Evolutionary conservation across 805 yeast species (phyloP).

Genomic region (Candida odintsovae): DNA sequence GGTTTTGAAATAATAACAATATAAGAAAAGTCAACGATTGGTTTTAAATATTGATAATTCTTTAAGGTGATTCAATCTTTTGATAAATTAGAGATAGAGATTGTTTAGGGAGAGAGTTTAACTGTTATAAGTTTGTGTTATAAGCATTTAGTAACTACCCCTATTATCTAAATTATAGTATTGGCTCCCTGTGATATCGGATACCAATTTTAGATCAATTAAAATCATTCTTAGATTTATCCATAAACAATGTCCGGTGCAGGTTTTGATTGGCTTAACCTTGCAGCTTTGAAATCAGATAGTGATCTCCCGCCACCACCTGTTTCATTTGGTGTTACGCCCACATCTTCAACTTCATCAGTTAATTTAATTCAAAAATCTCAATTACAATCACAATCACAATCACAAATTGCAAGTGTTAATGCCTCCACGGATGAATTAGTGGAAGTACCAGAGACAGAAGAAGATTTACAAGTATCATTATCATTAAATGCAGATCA

Average conservation of each 20-base stretch:
- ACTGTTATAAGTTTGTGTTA: too few species aligned
- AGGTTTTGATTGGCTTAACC: slow-evolving; percentile 51
- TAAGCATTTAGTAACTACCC: too few species aligned
- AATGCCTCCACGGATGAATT: not conserved
- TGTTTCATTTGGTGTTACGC: slow-evolving; percentile 42
- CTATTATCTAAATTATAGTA: too few species aligned
- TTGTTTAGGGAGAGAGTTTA: too few species aligned
- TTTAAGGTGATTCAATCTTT: too few species aligned
- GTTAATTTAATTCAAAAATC: slow-evolving; percentile 11
- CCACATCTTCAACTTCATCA: slow-evolving; percentile 20
- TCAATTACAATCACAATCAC: not conserved
- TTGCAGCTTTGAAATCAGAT: slow-evolving; percentile 31
- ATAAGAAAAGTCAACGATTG: too few species aligned
- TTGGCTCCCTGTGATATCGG: too few species aligned
- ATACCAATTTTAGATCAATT: too few species aligned
- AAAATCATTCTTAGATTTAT: too few species aligned
- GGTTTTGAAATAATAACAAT: too few species aligned
- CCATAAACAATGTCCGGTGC: slow-evolving; percentile 12
- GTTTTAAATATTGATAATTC: too few species aligned
- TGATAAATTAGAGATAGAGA: too few species aligned
- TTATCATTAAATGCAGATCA: slow-evolving; percentile 61
- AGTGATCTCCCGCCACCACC: slow-evolving; percentile 39
- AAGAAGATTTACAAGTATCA: slow-evolving; percentile 43
- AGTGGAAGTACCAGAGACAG: slow-evolving; percentile 3
- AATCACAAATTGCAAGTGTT: not conserved